These are phyloP conservation scores for Macrocybe sp. DNA, from an alignment of 1,284 basidiomycete species.

Conservation along the genomic window DNA sequence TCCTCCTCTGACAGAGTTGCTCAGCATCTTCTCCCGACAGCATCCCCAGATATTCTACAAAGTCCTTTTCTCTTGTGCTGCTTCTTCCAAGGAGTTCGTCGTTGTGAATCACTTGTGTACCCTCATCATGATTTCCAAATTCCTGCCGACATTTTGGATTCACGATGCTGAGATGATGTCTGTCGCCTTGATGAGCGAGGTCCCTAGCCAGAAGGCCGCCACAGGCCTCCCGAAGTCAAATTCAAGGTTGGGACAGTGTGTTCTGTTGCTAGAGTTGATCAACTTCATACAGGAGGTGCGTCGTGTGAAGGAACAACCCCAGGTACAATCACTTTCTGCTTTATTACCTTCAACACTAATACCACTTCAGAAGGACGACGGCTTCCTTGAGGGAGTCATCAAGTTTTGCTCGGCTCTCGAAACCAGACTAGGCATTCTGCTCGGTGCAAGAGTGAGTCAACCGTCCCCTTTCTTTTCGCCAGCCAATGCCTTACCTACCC, in stretches of 20 bases:
- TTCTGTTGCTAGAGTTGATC: slow-evolving; percentile 62
- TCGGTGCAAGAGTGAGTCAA: slow-evolving; percentile 55
- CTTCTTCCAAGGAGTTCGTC: slow-evolving; percentile 52
- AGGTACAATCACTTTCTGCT: slow-evolving; percentile 22
- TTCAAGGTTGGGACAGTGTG: slow-evolving; percentile 60
- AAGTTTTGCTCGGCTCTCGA: slow-evolving; percentile 59
- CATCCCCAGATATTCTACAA: slow-evolving; percentile 72
- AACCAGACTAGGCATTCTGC: slow-evolving; percentile 46
- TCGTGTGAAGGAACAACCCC: slow-evolving; percentile 32
- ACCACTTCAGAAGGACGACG: slow-evolving; percentile 15
- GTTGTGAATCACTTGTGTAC: slow-evolving; percentile 55
- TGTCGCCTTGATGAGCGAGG: slow-evolving; percentile 61
- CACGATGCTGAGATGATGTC: slow-evolving; percentile 75
- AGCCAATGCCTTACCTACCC: slow-evolving; percentile 3
- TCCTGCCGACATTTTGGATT: slow-evolving; percentile 63
- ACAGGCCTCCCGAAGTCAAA: slow-evolving; percentile 19
- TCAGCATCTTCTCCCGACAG: slow-evolving; percentile 43
- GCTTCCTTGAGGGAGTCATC: slow-evolving; percentile 29
- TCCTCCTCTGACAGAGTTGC: slow-evolving; percentile 40
- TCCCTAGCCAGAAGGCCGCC: slow-evolving; percentile 29
- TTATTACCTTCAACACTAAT: too few species aligned
- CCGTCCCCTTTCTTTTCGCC: background rate
- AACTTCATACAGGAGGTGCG: slow-evolving; percentile 41
- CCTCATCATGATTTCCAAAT: slow-evolving; percentile 44
- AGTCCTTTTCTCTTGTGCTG: slow-evolving; percentile 67